Conservation (phyloP, 805 yeast species). For the Vanderwaltozyma verrucispora region DNA sequence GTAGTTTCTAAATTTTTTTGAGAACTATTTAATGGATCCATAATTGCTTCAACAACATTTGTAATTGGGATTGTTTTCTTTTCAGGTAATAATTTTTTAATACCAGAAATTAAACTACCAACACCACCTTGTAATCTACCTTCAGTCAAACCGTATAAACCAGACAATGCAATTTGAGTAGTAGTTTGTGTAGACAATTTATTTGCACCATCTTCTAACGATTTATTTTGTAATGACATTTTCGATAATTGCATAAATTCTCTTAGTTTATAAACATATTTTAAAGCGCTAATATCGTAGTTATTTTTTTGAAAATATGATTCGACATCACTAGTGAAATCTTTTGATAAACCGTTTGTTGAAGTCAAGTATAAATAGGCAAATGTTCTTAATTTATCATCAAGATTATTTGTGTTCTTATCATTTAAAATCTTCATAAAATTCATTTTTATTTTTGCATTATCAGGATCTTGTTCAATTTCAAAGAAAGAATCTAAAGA, state of each 20-base stretch:
- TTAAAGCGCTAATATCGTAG: slow-evolving; percentile 52
- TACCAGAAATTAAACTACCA: slow-evolving; percentile 78
- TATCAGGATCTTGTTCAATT: slow-evolving; percentile 71
- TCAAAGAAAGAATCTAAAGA: slow-evolving; percentile 86
- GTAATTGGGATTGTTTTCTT: slow-evolving; percentile 84
- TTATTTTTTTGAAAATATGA: slow-evolving; percentile 45
- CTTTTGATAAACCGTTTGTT: slow-evolving; percentile 33
- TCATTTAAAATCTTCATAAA: slow-evolving; percentile 50
- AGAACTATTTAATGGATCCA: slow-evolving; percentile 67
- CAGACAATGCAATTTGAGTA: slow-evolving; percentile 40
- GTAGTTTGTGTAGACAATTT: slow-evolving; percentile 19
- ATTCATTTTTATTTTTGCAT: slow-evolving; percentile 37
- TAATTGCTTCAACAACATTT: slow-evolving; percentile 78
- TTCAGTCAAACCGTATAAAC: slow-evolving; percentile 70
- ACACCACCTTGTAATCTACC: slow-evolving; percentile 83
- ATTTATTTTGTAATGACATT: slow-evolving; percentile 29
- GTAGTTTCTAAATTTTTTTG: slow-evolving; percentile 59
- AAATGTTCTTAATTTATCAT: slow-evolving; percentile 85
- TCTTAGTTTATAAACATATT: slow-evolving; percentile 70
- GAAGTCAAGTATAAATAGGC: slow-evolving; percentile 58
- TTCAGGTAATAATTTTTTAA: slow-evolving; percentile 79
- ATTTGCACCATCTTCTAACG: slow-evolving; percentile 27
- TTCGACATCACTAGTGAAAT: slow-evolving; percentile 52
- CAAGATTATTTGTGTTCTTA: slow-evolving; percentile 46
- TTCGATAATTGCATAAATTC: slow-evolving; percentile 54